Base-by-base conservation (phyloP, 768 basidiomycete genomes). In the Collybia mongolica region DNA sequence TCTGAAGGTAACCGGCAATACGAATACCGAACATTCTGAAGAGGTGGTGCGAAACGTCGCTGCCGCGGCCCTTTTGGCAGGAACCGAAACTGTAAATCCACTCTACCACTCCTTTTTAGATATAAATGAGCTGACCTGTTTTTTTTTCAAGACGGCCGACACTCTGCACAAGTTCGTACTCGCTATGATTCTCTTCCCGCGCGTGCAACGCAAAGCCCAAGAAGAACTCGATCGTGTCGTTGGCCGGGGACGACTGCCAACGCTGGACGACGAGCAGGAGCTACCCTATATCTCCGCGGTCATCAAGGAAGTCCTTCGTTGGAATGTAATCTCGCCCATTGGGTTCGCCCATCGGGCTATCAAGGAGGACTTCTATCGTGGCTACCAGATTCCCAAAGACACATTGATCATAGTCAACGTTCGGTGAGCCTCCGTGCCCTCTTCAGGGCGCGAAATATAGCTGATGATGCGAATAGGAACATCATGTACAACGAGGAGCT, bases 261-360 rank as follows among this genome's bases (percentile, higher is more conserved):
- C 36, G 6, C 57, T 73, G 24, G 59, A 62, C 3, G 82, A 83
- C 61, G 60, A 68, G 8, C 59, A 66, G 5, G 60, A 68, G 26
- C 65, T 85, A 3, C 80, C 81, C 0, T 84, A 84, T 49, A 54
- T 80, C 20, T 64, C 65, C 12, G 71, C 73, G 0, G 53, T 80
- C 3, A 65, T 77, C n/a, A 73, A 68, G 2, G 82, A 84, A 56
- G 62, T 75, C 4, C 58, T 79, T 7, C 65, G 79, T 18, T 81
- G 78, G 74, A 72, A 74, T 38, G 71, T 65, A 14, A 72, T 79
- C 14, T 74, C 70, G 0, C 76, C 77, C 6, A 44, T 20, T 29
- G 43, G 43, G 26, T 46, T 50, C 2, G 28, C 49, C 8, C 49
- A 50, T n/a, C 41, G 49, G 6, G 15, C 26, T 15, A 43, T 44